Conservation (phyloP, 1,284 basidiomycete genomes). For the Apiotrichum siamense region DNA sequence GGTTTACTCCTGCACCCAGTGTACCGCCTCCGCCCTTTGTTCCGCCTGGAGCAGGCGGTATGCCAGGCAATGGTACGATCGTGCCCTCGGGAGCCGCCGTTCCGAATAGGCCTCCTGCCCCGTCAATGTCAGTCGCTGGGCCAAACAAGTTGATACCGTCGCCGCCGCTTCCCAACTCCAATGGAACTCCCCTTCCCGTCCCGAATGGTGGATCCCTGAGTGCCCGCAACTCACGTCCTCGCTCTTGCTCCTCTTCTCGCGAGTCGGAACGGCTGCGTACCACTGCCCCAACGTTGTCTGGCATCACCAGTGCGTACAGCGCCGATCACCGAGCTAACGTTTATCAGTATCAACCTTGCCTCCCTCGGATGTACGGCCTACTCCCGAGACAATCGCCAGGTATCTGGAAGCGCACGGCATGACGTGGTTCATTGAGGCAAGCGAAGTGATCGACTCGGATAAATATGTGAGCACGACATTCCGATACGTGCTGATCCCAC, state of each 20-base stretch:
- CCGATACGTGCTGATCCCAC: not conserved
- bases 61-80: too few species aligned
- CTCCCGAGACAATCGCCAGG: not conserved
- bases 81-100: not conserved
- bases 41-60: too few species aligned
- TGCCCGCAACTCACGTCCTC: too few species aligned
- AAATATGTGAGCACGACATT: not conserved
- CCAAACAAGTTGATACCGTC: not conserved
- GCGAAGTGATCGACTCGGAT: conserved; percentile 8
- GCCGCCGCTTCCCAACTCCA: too few species aligned
- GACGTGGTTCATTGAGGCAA: conserved; percentile 15
- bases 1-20: too few species aligned
- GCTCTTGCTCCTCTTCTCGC: too few species aligned
- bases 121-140: not conserved
- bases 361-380: not conserved
- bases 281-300: not conserved
- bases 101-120: too few species aligned
- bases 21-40: too few species aligned
- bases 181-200: too few species aligned
- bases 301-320: not conserved
- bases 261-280: too few species aligned
- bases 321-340: not conserved
- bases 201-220: too few species aligned
- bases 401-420: conserved; percentile 7
- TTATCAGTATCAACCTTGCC: not conserved